Evolutionary conservation across 2,329 filamentous ascomycete genomes (phyloP).

Genomic region (Fusarium compactum): DNA sequence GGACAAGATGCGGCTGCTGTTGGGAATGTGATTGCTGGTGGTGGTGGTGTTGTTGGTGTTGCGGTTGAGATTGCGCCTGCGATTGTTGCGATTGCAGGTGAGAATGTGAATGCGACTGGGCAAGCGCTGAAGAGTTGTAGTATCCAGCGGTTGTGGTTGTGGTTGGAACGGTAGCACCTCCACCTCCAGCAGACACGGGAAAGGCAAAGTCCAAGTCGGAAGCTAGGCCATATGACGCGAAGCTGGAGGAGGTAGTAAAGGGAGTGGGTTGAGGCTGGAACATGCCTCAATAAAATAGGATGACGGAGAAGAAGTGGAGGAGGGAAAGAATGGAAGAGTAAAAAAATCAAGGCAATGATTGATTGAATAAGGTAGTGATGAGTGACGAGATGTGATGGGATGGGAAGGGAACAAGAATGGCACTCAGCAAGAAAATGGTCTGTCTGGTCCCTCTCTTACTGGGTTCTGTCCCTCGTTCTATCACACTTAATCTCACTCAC

Average conservation of each 20-base stretch:
- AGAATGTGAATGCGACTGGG: constrained; percentile 28
- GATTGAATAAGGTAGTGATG: not conserved
- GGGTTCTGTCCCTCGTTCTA: not conserved
- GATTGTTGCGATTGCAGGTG: constrained; percentile 28
- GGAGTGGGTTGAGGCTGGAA: constrained; percentile 67
- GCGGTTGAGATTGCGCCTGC: constrained; percentile 20
- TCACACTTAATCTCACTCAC: not conserved
- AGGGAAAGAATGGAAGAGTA: constrained; percentile 6
- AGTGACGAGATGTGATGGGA: constrained; percentile 1
- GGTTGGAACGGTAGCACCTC: constrained; percentile 34
- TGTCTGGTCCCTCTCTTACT: not conserved
- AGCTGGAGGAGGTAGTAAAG: constrained; percentile 59
- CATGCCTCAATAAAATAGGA: constrained; percentile 56
- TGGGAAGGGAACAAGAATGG: constrained; percentile 16
- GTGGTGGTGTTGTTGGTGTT: constrained; percentile 9
- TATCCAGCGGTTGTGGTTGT: not conserved
- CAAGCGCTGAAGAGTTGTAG: constrained; percentile 5
- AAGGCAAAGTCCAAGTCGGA: constrained; percentile 47
- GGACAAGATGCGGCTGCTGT: constrained; percentile 20
- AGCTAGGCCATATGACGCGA: constrained; percentile 56
- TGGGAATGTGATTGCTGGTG: not conserved
- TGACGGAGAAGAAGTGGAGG: constrained; percentile 28
- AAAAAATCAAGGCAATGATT: constrained; percentile 25
- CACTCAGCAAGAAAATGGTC: constrained; percentile 5
- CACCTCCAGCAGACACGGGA: constrained; percentile 45